Conservation (phyloP, 805 yeast species). For the Candida dajiaensis region DNA sequence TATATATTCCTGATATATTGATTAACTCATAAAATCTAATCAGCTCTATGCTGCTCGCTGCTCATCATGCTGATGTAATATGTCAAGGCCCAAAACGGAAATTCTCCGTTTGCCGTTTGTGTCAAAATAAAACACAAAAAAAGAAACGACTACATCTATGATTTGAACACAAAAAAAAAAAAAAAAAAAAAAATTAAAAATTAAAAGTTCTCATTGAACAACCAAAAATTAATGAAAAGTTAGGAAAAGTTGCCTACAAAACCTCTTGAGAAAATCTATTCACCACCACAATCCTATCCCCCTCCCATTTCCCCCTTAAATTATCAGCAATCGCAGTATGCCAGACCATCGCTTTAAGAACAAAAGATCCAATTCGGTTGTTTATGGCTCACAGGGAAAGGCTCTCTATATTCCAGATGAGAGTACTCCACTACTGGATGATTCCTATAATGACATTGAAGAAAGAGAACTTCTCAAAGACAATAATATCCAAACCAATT, state of each 20-base stretch:
- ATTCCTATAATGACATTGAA: background rate
- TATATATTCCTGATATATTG: too few species aligned
- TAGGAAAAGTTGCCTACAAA: too few species aligned
- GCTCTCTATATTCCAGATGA: constrained; percentile 19
- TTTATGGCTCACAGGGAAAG: constrained; percentile 22
- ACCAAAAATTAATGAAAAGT: background rate
- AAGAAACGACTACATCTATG: background rate
- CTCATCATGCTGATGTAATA: background rate
- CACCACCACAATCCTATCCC: too few species aligned
- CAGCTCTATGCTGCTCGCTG: too few species aligned
- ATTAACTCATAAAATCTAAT: too few species aligned
- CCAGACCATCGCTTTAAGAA: constrained; percentile 19
- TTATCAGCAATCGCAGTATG: background rate
- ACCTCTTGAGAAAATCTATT: too few species aligned
- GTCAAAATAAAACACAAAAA: background rate
- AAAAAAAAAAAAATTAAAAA: background rate
- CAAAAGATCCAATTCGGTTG: constrained; percentile 19
- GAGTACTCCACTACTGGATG: constrained; percentile 9
- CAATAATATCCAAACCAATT: constrained; percentile 14
- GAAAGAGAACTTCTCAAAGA: constrained; percentile 19
- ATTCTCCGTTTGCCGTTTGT: background rate
- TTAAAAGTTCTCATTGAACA: background rate
- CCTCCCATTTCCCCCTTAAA: too few species aligned
- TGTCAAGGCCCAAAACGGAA: background rate
- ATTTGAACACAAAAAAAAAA: background rate